phyloP scores from a whole-genome alignment of 2,329 filamentous ascomycete genomes.

The Trichoderma sp. region DNA sequence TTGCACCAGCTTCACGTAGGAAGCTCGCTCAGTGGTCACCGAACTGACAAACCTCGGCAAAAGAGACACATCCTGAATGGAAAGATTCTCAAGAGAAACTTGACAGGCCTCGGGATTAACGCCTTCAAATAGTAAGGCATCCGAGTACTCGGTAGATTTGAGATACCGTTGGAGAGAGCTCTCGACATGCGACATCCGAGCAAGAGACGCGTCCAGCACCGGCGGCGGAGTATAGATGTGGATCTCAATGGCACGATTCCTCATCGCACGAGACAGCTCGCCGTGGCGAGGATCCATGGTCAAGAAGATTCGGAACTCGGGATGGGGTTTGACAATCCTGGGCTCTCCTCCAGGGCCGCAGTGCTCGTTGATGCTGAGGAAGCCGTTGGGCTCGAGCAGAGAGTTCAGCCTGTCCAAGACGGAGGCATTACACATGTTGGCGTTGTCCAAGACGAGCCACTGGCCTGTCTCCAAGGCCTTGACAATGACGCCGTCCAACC shows the following conservation, averaged over 20 bases:
- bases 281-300: constrained; percentile 92
- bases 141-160: constrained; percentile 41
- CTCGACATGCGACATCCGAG: constrained; percentile 52
- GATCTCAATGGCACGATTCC: constrained; percentile 91
- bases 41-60: constrained; percentile 42
- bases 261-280: constrained; percentile 93
- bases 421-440: constrained; percentile 93
- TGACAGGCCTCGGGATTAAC: constrained; percentile 37
- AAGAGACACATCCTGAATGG: constrained; percentile 49
- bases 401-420: constrained; percentile 95
- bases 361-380: constrained; percentile 90
- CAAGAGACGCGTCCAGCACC: constrained; percentile 39
- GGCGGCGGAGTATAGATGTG: constrained; percentile 62
- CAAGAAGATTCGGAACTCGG: constrained; percentile 87
- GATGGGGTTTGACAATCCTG: constrained; percentile 77
- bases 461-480: constrained; percentile 82
- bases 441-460: constrained; percentile 96
- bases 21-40: constrained; percentile 27
- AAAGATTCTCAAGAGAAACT: constrained; percentile 51
- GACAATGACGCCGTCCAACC: constrained; percentile 91
- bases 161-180: constrained; percentile 53
- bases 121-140: constrained; percentile 34
- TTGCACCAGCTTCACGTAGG: constrained; percentile 31
- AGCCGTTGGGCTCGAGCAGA: constrained; percentile 85
- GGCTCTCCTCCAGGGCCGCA: constrained; percentile 80